Conservation (phyloP, 306 rosid species). For the Cicer yamashitae region DNA sequence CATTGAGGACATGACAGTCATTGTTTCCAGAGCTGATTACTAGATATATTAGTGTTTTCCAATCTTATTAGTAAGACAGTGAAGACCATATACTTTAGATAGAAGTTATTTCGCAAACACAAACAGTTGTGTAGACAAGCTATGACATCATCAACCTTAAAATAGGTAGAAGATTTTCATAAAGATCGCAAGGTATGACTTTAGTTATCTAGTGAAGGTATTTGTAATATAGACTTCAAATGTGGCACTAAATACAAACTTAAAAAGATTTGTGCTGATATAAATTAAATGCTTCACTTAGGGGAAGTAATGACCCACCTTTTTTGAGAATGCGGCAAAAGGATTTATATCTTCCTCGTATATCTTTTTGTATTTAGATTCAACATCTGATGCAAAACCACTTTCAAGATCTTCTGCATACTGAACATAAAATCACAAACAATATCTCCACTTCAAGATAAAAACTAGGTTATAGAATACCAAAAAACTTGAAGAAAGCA, state of each 20-base stretch:
- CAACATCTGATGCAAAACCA: constrained; percentile 94
- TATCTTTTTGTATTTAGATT: constrained; percentile 96
- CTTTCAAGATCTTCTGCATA: constrained; percentile 94
- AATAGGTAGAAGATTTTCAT: constrained; percentile 16
- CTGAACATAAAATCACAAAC: constrained; percentile 55
- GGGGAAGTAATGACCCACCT: constrained; percentile 55
- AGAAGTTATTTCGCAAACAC: constrained; percentile 21
- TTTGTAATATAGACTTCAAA: not conserved
- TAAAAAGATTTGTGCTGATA: constrained; percentile 12
- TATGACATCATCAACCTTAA: not conserved
- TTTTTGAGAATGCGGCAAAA: constrained; percentile 97
- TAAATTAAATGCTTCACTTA: constrained; percentile 27
- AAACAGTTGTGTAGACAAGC: constrained; percentile 1
- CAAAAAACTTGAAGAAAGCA: constrained; percentile 6
- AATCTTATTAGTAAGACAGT: constrained; percentile 17
- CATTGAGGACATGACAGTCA: not conserved
- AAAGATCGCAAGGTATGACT: not conserved
- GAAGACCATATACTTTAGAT: constrained; percentile 22
- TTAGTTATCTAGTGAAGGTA: constrained; percentile 32
- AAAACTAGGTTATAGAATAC: not conserved
- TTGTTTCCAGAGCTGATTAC: constrained; percentile 20
- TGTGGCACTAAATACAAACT: constrained; percentile 29
- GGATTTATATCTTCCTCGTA: constrained; percentile 98
- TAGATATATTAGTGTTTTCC: constrained; percentile 15
- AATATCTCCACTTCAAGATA: constrained; percentile 15